Evolutionary conservation across 345 rosid species (phyloP), one percentile per base, ranked within the genome.

Genomic region (Physaria fendleri): DNA sequence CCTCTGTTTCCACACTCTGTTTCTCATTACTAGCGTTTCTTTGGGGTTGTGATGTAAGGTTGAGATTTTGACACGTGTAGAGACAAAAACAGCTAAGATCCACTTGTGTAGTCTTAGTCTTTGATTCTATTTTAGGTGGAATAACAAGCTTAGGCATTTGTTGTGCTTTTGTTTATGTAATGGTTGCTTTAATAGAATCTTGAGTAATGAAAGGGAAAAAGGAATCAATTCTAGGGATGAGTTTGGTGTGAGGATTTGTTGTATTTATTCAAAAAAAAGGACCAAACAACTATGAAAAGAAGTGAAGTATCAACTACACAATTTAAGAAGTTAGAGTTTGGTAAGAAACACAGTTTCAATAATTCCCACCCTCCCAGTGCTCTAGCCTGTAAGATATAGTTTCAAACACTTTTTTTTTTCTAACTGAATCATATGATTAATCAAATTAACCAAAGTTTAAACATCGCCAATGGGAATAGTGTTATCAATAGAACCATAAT

Each of bases 321-420:
- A 62, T 9, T 24, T 27, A 18, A 48, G 40, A 20, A 38, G 46
- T 17, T 1, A 43, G 18, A 63, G 0, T 54, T 60, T 21, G 56
- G 68, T 14, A 25, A 32, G 35, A 34, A 12, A 56, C 39, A 34
- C 54, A 49, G 62, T 21, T 51, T 45, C 5, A 45, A 35, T 37
- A n/a, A 42, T 47, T 47, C 5, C n/a, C 34, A 3, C 1, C n/a
- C 5, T 5, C 8, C 9, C 18, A 52, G 20, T 33, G 30, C 49
- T 38, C 53, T 71, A n/a, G n/a, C n/a, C n/a, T n/a, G n/a, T n/a
- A 64, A 22, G 70, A 66, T 68, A 59, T 65, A 62, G 14, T 41
- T 52, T 65, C 72, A 47, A 33, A 66, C 72, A 71, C 76, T 69
- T 53, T 68, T n/a, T n/a, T n/a, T n/a, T n/a, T n/a, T n/a, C n/a